Evolutionary conservation across 257 asterid genomes (phyloP), one percentile per base, ranked within the genome.

Genomic region (Solanum lycopersicoides): DNA sequence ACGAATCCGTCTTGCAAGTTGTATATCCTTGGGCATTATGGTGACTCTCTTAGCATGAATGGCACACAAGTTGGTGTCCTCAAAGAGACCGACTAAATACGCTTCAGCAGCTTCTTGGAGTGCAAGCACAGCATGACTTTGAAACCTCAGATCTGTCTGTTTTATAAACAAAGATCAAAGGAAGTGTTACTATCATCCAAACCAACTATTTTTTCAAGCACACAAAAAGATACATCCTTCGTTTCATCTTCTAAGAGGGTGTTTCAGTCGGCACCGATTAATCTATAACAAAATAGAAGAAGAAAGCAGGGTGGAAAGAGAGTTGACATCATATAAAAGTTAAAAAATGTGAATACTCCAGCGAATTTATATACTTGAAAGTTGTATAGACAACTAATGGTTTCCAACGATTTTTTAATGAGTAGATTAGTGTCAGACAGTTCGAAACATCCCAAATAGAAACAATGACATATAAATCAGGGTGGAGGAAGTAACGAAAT

Each of bases 71-170:
- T 95, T 94, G 15, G 98, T 95, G 71, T 95, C 98, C 41, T 95
- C 98, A 32, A 95, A 95, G 4, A 95, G 91, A 23, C 98, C 98
- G 4, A 95, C 98, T 0, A 95, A 92, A 73, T 95, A 95, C 0
- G 98, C 98, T 90, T 95, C 96, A 0, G 97, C 97, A 2, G 97
- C 97, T 68, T 94, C 97, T 87, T 95, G 98, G 10, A 95, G 92
- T 9, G 98, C 97, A 9, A 93, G 91, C 59, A 93, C 94, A 0
- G 94, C 94, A n/a, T 93, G 95, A 68, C 95, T 93, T 80, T 93
- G 94, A 83, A 93, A 93, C 87, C 95, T 84, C 86, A 93, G 53
- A 66, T 93, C 95, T 3, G 92, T 92, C 91, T 89, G 89, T 73
- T 37, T 73, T 37, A 73, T 44, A 37, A 73, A 73, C 41, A 37